Evolutionary conservation across 768 basidiomycete genomes (phyloP), one percentile per base, ranked within the genome.

Genomic region (Pluteus cervinus): DNA sequence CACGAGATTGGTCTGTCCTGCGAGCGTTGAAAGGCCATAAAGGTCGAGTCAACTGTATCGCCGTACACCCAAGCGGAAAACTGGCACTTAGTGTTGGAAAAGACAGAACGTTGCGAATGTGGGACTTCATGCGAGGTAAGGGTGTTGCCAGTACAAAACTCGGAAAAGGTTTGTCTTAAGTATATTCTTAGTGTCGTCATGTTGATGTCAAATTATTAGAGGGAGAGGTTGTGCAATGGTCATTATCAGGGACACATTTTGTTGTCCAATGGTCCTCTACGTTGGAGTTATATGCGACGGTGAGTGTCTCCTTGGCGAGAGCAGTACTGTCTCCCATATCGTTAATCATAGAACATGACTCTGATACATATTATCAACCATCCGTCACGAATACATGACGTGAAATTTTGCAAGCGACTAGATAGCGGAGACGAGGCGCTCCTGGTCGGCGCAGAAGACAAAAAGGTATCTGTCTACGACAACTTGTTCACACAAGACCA

Each of bases 71-170:
- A 0, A 85, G 87, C 0, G 89, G 93, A 5, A 87, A 97, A 50
- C 76, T 97, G 12, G 93, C 84, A 1, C 59, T 99, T 26, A 90
- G 82, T 43, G 91, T 97, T 0, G 94, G 96, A 5, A 83, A 81
- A 51, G 96, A 98, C 52, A 71, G 75, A 46, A 88, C 86, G 3
- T 47, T 98, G 41, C 75, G 92, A 29, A 96, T 99, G 93, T 99
- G 96, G 96, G 96, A 99, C 67, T 66, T 99, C 33, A 93, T 97
- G 88, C 69, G 93, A 30, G 94, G 94, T 0, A 84, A 85, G 56
- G 88, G 89, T 3, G 78, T 78, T 8, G 90, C 89, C 5, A 90
- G 91, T 56, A 84, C 78, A 31, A 92, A 93, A 54, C 59, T 99
- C 4, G 88, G 89, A 15, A 86, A 82, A 65, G 92, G 92, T 88